Percentiles rank a stretch among this genome's conserved stretches.
These are phyloP conservation scores for Lactifluus echinatus DNA, from an alignment of 768 basidiomycete genomes.

Conservation along the genomic window DNA sequence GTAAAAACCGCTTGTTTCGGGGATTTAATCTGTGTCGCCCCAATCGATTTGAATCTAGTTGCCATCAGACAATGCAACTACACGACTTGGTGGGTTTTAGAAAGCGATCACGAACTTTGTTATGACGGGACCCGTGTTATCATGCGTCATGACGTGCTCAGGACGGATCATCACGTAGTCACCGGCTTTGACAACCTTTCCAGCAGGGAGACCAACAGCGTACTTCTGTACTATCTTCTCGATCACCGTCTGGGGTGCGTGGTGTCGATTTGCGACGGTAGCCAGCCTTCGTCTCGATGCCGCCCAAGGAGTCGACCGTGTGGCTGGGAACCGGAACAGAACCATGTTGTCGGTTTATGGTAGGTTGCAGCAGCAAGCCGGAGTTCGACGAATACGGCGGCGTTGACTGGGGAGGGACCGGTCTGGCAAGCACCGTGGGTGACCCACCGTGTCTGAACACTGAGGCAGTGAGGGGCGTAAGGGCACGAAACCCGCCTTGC, in stretches of 20 bases:
- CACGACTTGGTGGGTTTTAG: background rate
- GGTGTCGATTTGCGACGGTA: constrained; percentile 25
- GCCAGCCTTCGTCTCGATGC: constrained; percentile 9
- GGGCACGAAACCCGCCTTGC: too few species aligned
- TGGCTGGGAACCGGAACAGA: background rate
- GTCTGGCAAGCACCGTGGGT: too few species aligned
- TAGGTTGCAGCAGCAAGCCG: background rate
- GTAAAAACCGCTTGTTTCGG: constrained; percentile 88
- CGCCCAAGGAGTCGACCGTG: background rate
- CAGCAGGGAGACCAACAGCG: constrained; percentile 78
- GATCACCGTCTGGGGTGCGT: constrained; percentile 75
- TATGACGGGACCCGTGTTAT: constrained; percentile 97
- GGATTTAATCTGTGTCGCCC: constrained; percentile 75
- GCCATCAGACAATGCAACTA: background rate
- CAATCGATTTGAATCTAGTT: constrained; percentile 86
- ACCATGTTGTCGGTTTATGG: constrained; percentile 1
- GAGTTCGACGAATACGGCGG: background rate
- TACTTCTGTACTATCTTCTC: constrained; percentile 98
- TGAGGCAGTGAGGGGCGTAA: too few species aligned
- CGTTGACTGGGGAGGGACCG: background rate
- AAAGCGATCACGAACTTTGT: constrained; percentile 60
- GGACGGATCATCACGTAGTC: constrained; percentile 99
- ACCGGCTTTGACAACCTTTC: constrained; percentile 78
- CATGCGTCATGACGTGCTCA: constrained; percentile 97
- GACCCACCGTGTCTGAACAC: too few species aligned